Evolutionary conservation across 169 alveolate species (phyloP).

Genomic region (Fabrea salina): DNA sequence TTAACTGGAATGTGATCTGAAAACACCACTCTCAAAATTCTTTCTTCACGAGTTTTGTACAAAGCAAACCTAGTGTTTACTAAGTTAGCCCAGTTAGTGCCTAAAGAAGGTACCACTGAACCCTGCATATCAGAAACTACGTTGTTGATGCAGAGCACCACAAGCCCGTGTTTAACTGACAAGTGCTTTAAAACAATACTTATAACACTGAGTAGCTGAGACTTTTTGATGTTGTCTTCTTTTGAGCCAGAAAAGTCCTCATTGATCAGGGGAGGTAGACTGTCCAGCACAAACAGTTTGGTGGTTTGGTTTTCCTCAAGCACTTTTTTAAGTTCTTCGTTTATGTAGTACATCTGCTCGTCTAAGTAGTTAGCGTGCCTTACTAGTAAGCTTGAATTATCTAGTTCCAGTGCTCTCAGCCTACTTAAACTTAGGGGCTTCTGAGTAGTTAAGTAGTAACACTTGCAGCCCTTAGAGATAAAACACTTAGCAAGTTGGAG

Average conservation of each 20-base stretch:
- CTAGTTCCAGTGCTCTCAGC: neutral
- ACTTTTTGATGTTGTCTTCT: neutral
- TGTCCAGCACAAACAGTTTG: conserved; percentile 7
- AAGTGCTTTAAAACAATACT: neutral
- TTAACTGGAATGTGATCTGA: no score
- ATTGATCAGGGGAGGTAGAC: neutral
- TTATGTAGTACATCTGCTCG: neutral
- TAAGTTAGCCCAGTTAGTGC: neutral
- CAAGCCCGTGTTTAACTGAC: neutral
- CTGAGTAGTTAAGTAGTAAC: neutral
- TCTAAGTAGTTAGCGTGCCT: neutral
- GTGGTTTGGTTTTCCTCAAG: neutral
- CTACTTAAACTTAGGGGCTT: conserved; percentile 13
- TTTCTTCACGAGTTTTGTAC: neutral
- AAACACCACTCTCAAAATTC: neutral
- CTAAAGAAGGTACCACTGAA: neutral
- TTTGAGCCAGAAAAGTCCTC: neutral
- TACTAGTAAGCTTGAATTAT: neutral
- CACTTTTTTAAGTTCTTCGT: neutral
- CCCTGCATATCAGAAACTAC: conserved; percentile 22
- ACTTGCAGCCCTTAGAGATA: neutral
- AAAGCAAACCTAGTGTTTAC: neutral
- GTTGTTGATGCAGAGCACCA: neutral
- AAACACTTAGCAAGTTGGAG: neutral
- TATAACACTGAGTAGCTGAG: neutral